Percentiles rank a stretch among this genome's conserved stretches.
Evolutionary conservation across 2,329 filamentous ascomycete genomes (phyloP).

Genomic region (Fusarium sp.): DNA sequence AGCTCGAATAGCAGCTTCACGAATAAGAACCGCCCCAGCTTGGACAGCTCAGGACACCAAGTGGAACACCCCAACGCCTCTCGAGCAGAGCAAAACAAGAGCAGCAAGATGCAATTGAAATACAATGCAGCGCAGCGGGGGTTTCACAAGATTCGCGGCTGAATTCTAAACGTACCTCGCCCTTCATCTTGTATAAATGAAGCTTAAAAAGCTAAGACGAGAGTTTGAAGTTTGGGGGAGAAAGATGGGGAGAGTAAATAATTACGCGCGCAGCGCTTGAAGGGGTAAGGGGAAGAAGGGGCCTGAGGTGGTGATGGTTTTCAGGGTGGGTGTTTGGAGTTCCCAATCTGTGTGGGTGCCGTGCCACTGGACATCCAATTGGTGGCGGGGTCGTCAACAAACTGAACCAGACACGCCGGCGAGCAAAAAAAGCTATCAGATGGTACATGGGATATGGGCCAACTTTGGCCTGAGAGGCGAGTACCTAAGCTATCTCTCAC

Average conservation of each 20-base stretch:
- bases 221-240: constrained; percentile 37
- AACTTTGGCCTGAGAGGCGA: constrained; percentile 6
- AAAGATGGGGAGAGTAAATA: constrained; percentile 43
- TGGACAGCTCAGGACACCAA: constrained; percentile 31
- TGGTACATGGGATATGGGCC: constrained; percentile 27
- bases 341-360: constrained; percentile 45
- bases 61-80: constrained; percentile 37
- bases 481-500: constrained; percentile 43
- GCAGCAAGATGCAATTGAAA: constrained; percentile 5
- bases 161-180: constrained; percentile 60
- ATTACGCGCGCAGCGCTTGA: constrained; percentile 53
- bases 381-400: constrained; percentile 47
- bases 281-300: constrained; percentile 46
- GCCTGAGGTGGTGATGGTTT: constrained; percentile 51
- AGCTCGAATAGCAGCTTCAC: constrained; percentile 21
- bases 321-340: constrained; percentile 49
- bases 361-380: constrained; percentile 36
- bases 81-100: constrained; percentile 6
- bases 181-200: constrained; percentile 62
- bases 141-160: neutral
- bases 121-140: constrained; percentile 6
- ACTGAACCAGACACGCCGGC: constrained; percentile 16
- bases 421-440: constrained; percentile 11
- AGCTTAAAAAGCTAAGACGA: constrained; percentile 39
- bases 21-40: constrained; percentile 17